Evolutionary conservation across 495 filamentous ascomycete species (phyloP).

Genomic region (Ramalina intermedia): DNA sequence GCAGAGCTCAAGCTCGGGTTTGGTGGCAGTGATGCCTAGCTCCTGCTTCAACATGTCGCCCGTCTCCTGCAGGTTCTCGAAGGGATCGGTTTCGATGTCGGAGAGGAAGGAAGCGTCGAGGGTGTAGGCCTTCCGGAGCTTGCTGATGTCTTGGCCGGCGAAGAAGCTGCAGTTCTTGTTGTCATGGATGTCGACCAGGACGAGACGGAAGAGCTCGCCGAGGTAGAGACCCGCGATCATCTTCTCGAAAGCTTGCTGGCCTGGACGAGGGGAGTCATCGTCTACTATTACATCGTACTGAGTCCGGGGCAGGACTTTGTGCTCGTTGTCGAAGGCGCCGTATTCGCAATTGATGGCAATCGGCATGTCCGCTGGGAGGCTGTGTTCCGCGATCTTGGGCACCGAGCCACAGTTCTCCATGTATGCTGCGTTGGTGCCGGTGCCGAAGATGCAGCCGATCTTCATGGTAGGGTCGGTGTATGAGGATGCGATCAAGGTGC

Average conservation of each 20-base stretch:
- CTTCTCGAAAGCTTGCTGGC: constrained; percentile 95
- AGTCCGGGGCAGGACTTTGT: constrained; percentile 78
- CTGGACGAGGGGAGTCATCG: constrained; percentile 82
- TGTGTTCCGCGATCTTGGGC: constrained; percentile 87
- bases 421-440: constrained; percentile 95
- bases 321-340: constrained; percentile 96
- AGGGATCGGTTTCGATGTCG: constrained; percentile 88
- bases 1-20: constrained; percentile 69
- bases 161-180: constrained; percentile 67
- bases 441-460: constrained; percentile 97
- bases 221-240: constrained; percentile 95
- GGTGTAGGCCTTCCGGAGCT: constrained; percentile 67
- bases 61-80: constrained; percentile 83
- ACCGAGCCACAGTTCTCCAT: constrained; percentile 87
- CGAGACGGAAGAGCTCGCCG: constrained; percentile 86
- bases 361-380: constrained; percentile 73
- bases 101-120: constrained; percentile 92
- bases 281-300: constrained; percentile 75
- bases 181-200: constrained; percentile 72
- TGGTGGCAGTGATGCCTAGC: constrained; percentile 51
- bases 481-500: constrained; percentile 93
- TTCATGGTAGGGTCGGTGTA: constrained; percentile 87
- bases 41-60: constrained; percentile 60
- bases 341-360: constrained; percentile 99
- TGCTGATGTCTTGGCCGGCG: constrained; percentile 61